Evolutionary conservation across 805 yeast species (phyloP).

Genomic region (Saccharomycopsis lassenensis): DNA sequence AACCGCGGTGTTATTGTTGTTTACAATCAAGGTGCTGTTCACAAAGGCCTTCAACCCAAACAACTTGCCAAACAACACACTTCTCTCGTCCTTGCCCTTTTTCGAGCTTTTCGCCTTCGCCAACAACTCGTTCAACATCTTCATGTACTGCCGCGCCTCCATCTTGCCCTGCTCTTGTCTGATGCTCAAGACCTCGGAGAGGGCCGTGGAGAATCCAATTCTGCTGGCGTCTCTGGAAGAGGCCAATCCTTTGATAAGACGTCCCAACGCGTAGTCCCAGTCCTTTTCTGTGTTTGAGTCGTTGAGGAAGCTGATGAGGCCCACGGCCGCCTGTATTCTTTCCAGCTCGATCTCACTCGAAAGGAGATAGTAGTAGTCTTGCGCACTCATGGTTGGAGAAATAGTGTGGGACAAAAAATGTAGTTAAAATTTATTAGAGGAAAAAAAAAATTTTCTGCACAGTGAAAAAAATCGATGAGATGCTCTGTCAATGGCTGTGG

Average conservation of each 20-base stretch:
- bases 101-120: slow-evolving; percentile 29
- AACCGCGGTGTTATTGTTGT: slow-evolving; percentile 20
- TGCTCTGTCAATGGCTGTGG: too few species aligned
- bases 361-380: slow-evolving; percentile 66
- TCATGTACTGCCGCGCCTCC: slow-evolving; percentile 29
- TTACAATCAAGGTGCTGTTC: slow-evolving; percentile 36
- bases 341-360: slow-evolving; percentile 70
- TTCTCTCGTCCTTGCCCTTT: slow-evolving; percentile 78
- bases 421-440: too few species aligned
- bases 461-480: too few species aligned
- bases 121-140: slow-evolving; percentile 27
- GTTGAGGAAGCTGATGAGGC: slow-evolving; percentile 49
- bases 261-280: slow-evolving; percentile 71
- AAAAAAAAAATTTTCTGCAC: too few species aligned
- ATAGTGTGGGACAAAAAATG: too few species aligned
- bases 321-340: slow-evolving; percentile 61
- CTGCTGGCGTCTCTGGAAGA: slow-evolving; percentile 79
- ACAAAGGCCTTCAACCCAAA: slow-evolving; percentile 75
- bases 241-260: slow-evolving; percentile 72
- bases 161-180: slow-evolving; percentile 24
- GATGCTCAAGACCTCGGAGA: slow-evolving; percentile 51
- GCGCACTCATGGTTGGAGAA: too few species aligned
- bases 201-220: slow-evolving; percentile 78
- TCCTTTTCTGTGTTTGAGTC: slow-evolving; percentile 37
- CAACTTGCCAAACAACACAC: slow-evolving; percentile 67